phyloP scores from a whole-genome alignment of 495 filamentous ascomycete species.

The Oleoguttula mirabilis region DNA sequence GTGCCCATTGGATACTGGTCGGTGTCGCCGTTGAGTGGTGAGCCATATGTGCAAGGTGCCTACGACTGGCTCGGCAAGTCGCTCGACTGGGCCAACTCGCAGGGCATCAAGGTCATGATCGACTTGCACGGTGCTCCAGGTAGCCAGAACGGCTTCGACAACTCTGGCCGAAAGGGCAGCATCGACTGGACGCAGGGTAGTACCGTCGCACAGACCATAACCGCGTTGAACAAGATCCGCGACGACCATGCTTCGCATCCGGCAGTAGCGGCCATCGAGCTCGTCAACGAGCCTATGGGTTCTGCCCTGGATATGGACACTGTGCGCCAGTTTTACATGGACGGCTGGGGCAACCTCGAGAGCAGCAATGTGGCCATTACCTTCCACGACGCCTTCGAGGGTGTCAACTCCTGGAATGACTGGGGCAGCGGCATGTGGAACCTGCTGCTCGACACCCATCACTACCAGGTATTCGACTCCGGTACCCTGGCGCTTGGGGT shows the following conservation, averaged over 20 bases:
- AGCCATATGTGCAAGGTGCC: constrained; percentile 65
- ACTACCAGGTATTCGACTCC: constrained; percentile 33
- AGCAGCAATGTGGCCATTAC: constrained; percentile 27
- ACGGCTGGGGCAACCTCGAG: constrained; percentile 31
- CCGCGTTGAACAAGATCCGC: constrained; percentile 30
- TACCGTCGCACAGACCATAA: constrained; percentile 26
- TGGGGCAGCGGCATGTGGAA: constrained; percentile 31
- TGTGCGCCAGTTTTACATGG: constrained; percentile 32
- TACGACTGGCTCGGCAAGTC: constrained; percentile 53
- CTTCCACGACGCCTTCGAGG: constrained; percentile 33
- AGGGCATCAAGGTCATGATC: constrained; percentile 55
- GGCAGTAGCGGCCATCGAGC: constrained; percentile 30
- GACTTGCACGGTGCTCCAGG: constrained; percentile 50
- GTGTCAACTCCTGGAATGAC: constrained; percentile 27
- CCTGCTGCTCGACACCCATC: constrained; percentile 32
- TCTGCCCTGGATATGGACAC: constrained; percentile 25
- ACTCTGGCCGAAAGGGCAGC: constrained; percentile 25
- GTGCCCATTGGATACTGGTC: constrained; percentile 79
- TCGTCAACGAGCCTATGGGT: constrained; percentile 34
- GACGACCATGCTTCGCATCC: constrained; percentile 29
- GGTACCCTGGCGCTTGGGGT: constrained; percentile 21
- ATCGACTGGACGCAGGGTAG: constrained; percentile 32
- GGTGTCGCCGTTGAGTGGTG: constrained; percentile 40
- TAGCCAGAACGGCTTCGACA: constrained; percentile 35
- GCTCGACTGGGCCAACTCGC: constrained; percentile 52